Base-by-base conservation (phyloP, 129 eudicot species). In the Artemisia tridentata region DNA sequence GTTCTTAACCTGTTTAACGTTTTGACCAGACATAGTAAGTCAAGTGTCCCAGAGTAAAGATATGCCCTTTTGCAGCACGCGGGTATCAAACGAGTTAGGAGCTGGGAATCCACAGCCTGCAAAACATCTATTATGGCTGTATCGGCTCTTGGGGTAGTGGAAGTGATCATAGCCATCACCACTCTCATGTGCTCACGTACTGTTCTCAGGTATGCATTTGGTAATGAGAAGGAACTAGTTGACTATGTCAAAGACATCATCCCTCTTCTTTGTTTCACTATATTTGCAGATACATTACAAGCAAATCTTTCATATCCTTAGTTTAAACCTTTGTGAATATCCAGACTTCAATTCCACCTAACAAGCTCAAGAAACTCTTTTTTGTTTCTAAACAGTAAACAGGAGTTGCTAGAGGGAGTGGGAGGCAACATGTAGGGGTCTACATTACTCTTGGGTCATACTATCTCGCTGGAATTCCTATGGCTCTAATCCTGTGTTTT, bases 351-450 rank as follows among this genome's bases (percentile, higher is more conserved):
- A 7, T 10, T 5, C 12, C 5, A n/a, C 41, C 48, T 13, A 45
- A 52, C 56, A 51, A 25, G 15, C 12, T 15, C 53, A 20, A 7
- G 13, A 53, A 15, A 9, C 18, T 17, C 12, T 38, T 2, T 46
- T 68, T 34, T 38, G 10, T 9, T 43, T 23, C 15, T 51, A 47
- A 60, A 11, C 81, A 85, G 95, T 51, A 47, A 60, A 11, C 80
- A 85, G 95, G 95, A 1, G 84, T 88, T 3, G 88, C 86, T 11
- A 85, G 88, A 73, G 88, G 95, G 67, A 75, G 81, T 11, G 91
- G 91, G n/a, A 85, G 90, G 91, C 91, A 85, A 68, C 78, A 80
- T 68, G 76, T 88, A 0, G 88, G 90, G 18, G 91, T 91, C 5
- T 85, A 80, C 72, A 75, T 88, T 4, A 88, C 83, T 68, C 80